Evolutionary conservation across 108 stramenopile genomes (phyloP).

Genomic region (Skeletonema marinoi): DNA sequence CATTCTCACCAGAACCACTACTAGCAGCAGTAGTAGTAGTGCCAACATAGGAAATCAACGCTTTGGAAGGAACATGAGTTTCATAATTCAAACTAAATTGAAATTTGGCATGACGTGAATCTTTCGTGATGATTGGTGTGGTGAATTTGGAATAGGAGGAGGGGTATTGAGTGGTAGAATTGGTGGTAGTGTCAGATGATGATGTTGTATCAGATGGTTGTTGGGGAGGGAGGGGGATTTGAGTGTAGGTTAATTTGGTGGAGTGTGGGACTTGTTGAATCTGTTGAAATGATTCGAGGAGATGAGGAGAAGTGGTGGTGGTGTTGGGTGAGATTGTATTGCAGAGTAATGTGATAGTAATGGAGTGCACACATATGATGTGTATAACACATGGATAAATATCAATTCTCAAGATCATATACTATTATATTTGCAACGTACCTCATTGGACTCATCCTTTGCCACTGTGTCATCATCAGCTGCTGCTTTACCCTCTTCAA

Average conservation of each 20-base stretch:
- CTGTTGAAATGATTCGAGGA: neutral
- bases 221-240: neutral
- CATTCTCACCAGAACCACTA: neutral
- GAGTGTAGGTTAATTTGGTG: neutral
- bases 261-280: slow-evolving; percentile 3
- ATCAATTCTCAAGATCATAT: too few relatives aligned
- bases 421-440: neutral
- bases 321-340: neutral
- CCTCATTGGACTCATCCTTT: neutral
- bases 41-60: slow-evolving; percentile 5
- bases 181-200: neutral
- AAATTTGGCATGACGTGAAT: slow-evolving; percentile 9
- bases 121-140: neutral
- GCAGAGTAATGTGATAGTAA: neutral
- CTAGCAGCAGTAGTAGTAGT: neutral
- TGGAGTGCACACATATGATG: neutral
- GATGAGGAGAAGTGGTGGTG: neutral
- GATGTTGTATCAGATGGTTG: neutral
- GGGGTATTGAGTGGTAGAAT: neutral
- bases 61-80: slow-evolving; percentile 4
- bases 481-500: neutral
- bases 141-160: slow-evolving; percentile 11
- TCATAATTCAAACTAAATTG: slow-evolving; percentile 17
- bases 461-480: neutral
- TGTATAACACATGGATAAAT: neutral